Conservation (phyloP, 1,284 basidiomycete species). For the Pseudozyma sp. region DNA sequence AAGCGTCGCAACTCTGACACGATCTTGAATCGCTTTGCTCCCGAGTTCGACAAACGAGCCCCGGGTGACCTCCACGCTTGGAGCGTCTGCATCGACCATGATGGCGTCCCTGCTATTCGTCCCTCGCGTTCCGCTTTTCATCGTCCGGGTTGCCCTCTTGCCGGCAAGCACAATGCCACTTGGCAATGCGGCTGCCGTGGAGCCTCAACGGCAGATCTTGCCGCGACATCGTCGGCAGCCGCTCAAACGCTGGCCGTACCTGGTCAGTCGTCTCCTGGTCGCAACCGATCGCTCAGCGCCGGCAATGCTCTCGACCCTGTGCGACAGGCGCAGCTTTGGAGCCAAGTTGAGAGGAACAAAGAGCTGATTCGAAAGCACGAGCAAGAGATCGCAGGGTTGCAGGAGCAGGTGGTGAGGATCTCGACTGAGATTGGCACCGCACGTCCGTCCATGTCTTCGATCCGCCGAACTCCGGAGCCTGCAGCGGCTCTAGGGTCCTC, state of each 20-base stretch:
- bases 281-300: constrained; percentile 26
- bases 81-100: constrained; percentile 41
- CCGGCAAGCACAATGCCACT: constrained; percentile 44
- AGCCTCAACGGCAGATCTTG: not conserved
- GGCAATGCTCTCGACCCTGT: constrained; percentile 22
- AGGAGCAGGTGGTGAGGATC: constrained; percentile 36
- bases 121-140: constrained; percentile 42
- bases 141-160: constrained; percentile 31
- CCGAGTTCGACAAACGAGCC: constrained; percentile 23
- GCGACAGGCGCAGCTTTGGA: constrained; percentile 37
- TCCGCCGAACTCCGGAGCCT: constrained; percentile 9
- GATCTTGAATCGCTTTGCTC: constrained; percentile 18
- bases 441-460: constrained; percentile 28
- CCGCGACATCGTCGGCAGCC: not conserved
- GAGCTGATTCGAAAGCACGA: constrained; percentile 40
- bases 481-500: constrained; percentile 9
- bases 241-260: not conserved
- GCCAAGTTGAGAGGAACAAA: constrained; percentile 35
- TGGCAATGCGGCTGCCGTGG: constrained; percentile 48
- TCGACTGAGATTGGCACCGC: constrained; percentile 35
- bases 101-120: constrained; percentile 39
- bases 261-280: constrained; percentile 15
- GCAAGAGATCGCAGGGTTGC: constrained; percentile 35
- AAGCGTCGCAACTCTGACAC: constrained; percentile 42
- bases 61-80: constrained; percentile 48